Percentiles rank a stretch among this genome's conserved stretches.
Conservation (phyloP, 495 filamentous ascomycete species). For the Penicillium samsonianum region DNA sequence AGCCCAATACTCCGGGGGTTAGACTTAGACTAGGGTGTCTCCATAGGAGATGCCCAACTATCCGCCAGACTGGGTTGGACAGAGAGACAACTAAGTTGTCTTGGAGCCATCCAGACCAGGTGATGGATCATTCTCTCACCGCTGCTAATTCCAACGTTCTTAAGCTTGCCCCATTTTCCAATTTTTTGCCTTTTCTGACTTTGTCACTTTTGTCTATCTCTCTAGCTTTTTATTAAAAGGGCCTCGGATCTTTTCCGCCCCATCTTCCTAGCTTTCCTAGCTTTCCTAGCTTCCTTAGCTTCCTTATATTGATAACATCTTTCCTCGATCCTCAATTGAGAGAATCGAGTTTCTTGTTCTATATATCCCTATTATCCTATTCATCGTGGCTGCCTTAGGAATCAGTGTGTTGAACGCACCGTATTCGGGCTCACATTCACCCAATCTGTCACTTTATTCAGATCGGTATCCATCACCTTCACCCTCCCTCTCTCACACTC, state of each 20-base stretch:
- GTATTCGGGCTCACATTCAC: slow-evolving; percentile 31
- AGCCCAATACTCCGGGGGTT: slow-evolving; percentile 14
- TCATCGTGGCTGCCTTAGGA: slow-evolving; percentile 49
- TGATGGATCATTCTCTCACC: slow-evolving; percentile 34
- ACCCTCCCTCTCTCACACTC: slow-evolving; percentile 43
- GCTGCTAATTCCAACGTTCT: slow-evolving; percentile 28
- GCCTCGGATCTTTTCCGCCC: slow-evolving; percentile 23
- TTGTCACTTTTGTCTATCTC: neutral
- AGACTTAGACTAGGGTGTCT: slow-evolving; percentile 6
- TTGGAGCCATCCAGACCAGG: slow-evolving; percentile 15
- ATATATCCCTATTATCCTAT: slow-evolving; percentile 11
- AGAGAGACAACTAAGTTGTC: slow-evolving; percentile 25
- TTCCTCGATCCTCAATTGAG: slow-evolving; percentile 13
- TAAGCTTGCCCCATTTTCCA: slow-evolving; percentile 12
- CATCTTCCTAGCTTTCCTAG: slow-evolving; percentile 7
- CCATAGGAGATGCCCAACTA: slow-evolving; percentile 27
- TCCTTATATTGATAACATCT: neutral
- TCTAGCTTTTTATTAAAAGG: slow-evolving; percentile 9
- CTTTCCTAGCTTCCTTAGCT: slow-evolving; percentile 1
- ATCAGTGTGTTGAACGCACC: slow-evolving; percentile 41
- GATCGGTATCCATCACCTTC: slow-evolving; percentile 37
- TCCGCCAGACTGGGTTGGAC: slow-evolving; percentile 29
- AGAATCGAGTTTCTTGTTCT: slow-evolving; percentile 5
- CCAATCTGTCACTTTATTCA: slow-evolving; percentile 38
- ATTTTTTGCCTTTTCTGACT: neutral